phyloP scores from a whole-genome alignment of 345 rosid genomes.

The Dimocarpus longan region DNA sequence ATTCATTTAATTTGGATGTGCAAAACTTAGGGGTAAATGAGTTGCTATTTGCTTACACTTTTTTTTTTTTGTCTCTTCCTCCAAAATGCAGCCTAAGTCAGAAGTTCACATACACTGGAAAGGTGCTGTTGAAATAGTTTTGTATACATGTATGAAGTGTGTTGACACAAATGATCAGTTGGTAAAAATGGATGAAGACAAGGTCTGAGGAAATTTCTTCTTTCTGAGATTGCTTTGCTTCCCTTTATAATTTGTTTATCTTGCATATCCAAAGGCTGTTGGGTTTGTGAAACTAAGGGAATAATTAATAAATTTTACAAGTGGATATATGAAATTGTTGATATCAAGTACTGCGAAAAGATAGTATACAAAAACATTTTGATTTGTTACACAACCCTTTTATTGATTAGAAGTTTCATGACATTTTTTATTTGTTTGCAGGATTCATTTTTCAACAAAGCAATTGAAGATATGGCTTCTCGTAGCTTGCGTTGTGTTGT shows the following conservation, averaged over 20 bases:
- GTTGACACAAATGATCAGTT: too few relatives aligned
- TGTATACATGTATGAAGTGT: too few relatives aligned
- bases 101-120: too few relatives aligned
- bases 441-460: constrained; percentile 51
- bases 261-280: background rate
- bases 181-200: constrained; percentile 61
- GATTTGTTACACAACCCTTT: background rate
- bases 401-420: background rate
- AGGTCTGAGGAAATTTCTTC: constrained; percentile 43
- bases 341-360: too few relatives aligned
- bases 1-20: background rate
- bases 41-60: background rate
- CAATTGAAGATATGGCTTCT: constrained; percentile 83
- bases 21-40: background rate
- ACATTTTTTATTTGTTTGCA: too few relatives aligned
- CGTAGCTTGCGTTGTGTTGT: constrained; percentile 92
- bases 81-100: constrained; percentile 53
- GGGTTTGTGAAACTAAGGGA: background rate
- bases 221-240: constrained; percentile 1
- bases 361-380: background rate
- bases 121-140: too few relatives aligned
- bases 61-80: background rate
- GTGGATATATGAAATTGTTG: too few relatives aligned
- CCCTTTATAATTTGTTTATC: background rate
- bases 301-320: too few relatives aligned